Evolutionary conservation across 257 asterid genomes (phyloP), one percentile per base, ranked within the genome.

Genomic region (Solanum sitiens): DNA sequence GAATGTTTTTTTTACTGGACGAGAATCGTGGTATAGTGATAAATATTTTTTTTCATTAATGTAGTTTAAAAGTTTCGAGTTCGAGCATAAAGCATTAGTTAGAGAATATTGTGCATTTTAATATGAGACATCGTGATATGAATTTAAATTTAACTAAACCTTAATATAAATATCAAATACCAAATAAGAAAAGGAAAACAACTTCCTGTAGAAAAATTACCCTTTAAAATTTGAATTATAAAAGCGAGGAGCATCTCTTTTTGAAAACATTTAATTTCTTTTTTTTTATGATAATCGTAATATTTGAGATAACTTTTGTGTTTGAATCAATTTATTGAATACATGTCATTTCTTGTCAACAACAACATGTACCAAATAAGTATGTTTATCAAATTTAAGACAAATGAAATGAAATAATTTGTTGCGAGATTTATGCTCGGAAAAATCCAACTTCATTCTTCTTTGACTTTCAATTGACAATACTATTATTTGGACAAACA

Each of bases 11-110:
- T n/a, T 15, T 10, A 10, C 16, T 0, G 11, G 0, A 11, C 7
- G 6, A 63, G 10, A 9, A 11, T 25, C 2, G 20, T 67, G 9
- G 0, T 70, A 0, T 14, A 30, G 21, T 33, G 16, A 0, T 15
- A 32, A 30, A 7, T 70, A 7, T 7, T 2, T 12, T 67, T 11
- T 0, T 65, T 11, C 0, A 25, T 14, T 14, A 27, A 16, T 11
- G 27, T 21, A 61, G 2, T 61, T 27, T 6, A 2, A 30, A 27
- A 6, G 8, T 11, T 65, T 11, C 0, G 0, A 2, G 1, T 65
- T 11, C 8, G 1, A 65, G 18, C 33, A 59, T 21, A 0, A 59
- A 12, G 4, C 0, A 59, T 21, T 59, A 59, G n/a, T 59, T 59
- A 59, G 67, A 21, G 13, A 59, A 59, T 59, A 12, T 1, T 59